Percentiles rank a stretch among this genome's conserved stretches.
Conservation (phyloP, 352 stramenopile genomes). For the Phytophthora tentaculata region DNA sequence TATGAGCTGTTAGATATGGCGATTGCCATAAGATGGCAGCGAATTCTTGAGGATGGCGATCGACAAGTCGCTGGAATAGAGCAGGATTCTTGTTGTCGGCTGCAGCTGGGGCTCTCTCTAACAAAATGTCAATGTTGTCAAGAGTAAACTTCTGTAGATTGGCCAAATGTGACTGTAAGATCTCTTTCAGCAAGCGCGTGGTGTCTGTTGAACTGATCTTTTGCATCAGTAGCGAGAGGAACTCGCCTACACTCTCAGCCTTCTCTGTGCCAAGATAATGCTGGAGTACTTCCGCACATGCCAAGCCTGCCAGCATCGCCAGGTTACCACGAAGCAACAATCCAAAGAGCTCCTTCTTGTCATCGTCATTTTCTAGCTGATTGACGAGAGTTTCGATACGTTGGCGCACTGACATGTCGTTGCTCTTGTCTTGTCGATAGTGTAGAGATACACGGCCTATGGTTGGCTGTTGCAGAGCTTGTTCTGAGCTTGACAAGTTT, state of each 20-base stretch:
- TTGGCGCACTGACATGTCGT: constrained; percentile 25
- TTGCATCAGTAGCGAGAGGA: constrained; percentile 49
- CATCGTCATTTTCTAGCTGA: constrained; percentile 35
- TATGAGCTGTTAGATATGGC: constrained; percentile 65
- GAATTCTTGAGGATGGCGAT: constrained; percentile 62
- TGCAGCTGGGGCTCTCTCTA: constrained; percentile 32
- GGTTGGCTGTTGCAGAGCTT: constrained; percentile 7
- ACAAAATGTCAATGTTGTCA: constrained; percentile 55
- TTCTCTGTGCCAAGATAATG: constrained; percentile 41
- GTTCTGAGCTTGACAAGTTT: neutral
- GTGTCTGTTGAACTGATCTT: constrained; percentile 31
- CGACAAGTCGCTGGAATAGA: constrained; percentile 69
- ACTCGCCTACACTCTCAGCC: constrained; percentile 28
- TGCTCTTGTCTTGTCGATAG: constrained; percentile 23
- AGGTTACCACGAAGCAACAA: constrained; percentile 45
- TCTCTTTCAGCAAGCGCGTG: constrained; percentile 35
- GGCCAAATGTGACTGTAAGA: constrained; percentile 34
- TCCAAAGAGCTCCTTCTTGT: constrained; percentile 50
- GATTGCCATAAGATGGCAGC: constrained; percentile 62
- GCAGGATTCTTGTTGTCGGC: constrained; percentile 8
- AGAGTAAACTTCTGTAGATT: constrained; percentile 58
- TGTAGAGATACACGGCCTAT: constrained; percentile 13
- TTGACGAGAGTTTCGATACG: constrained; percentile 40
- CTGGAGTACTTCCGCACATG: constrained; percentile 42
- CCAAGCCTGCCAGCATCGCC: constrained; percentile 29